Conservation (phyloP, 2,329 filamentous ascomycete genomes). For the Cylindrodendrum hubeiense region DNA sequence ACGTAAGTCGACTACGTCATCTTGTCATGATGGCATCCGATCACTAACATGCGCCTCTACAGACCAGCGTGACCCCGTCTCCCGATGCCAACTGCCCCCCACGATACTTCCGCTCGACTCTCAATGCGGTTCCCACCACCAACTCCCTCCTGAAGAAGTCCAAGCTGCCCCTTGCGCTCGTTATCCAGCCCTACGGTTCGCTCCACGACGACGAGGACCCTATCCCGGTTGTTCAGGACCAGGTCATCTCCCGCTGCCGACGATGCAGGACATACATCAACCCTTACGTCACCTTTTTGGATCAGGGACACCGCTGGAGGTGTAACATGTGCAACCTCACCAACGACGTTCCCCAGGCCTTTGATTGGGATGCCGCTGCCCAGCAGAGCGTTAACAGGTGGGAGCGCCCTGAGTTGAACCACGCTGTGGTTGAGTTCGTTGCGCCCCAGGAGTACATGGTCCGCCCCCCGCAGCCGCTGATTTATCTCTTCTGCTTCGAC, state of each 20-base stretch:
- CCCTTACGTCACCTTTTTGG: conserved; percentile 94
- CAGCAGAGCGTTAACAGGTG: conserved; percentile 94
- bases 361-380: conserved; percentile 95
- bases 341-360: conserved; percentile 98
- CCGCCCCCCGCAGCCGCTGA: conserved; percentile 91
- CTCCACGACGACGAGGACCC: conserved; percentile 94
- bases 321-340: conserved; percentile 99
- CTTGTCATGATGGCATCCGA: not conserved
- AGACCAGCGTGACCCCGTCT: conserved; percentile 93
- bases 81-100: conserved; percentile 91
- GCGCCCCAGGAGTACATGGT: conserved; percentile 99
- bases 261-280: conserved; percentile 98
- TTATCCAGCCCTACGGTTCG: conserved; percentile 95
- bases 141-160: conserved; percentile 96
- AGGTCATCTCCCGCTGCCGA: conserved; percentile 96
- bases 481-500: conserved; percentile 95
- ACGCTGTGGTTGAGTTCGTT: conserved; percentile 97
- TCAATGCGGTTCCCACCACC: conserved; percentile 94
- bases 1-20: conserved; percentile 71
- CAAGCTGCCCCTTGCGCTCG: conserved; percentile 91
- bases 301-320: conserved; percentile 97
- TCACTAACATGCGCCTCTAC: conserved; percentile 53
- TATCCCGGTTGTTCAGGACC: conserved; percentile 93
- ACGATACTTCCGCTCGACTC: conserved; percentile 94
- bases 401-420: conserved; percentile 92